These are phyloP conservation scores for Amauroascus verrucosus DNA, from an alignment of 2,329 filamentous ascomycete species.

Conservation along the genomic window DNA sequence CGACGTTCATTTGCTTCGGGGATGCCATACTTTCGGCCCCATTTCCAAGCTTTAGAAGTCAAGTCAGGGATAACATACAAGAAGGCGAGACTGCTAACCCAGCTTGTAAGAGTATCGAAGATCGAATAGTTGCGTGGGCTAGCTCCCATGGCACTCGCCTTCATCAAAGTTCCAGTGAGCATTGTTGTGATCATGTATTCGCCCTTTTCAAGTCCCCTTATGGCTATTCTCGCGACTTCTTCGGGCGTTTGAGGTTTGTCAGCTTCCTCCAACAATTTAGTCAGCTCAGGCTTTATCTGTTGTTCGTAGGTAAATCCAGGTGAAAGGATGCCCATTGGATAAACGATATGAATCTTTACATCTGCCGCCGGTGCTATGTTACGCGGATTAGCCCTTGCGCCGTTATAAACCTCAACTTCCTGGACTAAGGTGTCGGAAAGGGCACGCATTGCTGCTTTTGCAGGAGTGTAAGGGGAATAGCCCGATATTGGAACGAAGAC, in stretches of 20 bases:
- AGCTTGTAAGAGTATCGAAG: constrained; percentile 46
- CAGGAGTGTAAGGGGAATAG: constrained; percentile 72
- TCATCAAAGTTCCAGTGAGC: constrained; percentile 61
- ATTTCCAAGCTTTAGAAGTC: constrained; percentile 47
- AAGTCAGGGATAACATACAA: constrained; percentile 49
- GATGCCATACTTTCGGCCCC: constrained; percentile 47
- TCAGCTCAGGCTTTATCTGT: constrained; percentile 66
- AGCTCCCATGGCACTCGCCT: constrained; percentile 45
- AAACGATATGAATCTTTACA: constrained; percentile 71
- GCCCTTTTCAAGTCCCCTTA: constrained; percentile 67
- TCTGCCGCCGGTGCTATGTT: constrained; percentile 45
- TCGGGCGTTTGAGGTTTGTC: constrained; percentile 72
- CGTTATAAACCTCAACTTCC: constrained; percentile 79
- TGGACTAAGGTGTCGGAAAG: constrained; percentile 74
- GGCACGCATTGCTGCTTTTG: constrained; percentile 74
- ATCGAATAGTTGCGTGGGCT: constrained; percentile 46
- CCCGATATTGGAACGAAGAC: constrained; percentile 70
- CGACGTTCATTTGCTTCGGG: constrained; percentile 15
- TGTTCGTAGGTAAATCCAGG: constrained; percentile 70
- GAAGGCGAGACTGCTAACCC: constrained; percentile 45
- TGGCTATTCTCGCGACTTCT: constrained; percentile 59
- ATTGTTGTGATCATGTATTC: constrained; percentile 70
- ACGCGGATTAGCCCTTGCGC: constrained; percentile 38
- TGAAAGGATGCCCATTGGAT: constrained; percentile 70
- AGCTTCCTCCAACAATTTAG: constrained; percentile 66